Percentiles rank a stretch among this genome's conserved stretches.
Evolutionary conservation across 345 rosid genomes (phyloP).

Genomic region (thale cress (Arabidopsis thaliana)): TAIR10.1 NC_003076.8:4283501-4284000

Average conservation of each 20-base stretch:
- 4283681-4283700: neutral
- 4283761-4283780: neutral
- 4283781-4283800: neutral
- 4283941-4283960: slow-evolving; percentile 53
- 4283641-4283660: neutral
- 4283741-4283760: neutral
- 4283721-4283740: neutral
- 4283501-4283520: too few species aligned
- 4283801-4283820: slow-evolving; percentile 63
- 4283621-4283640: slow-evolving; percentile 21
- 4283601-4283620: slow-evolving; percentile 14
- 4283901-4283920: slow-evolving; percentile 60
- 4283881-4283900: slow-evolving; percentile 61
- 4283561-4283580: too few species aligned
- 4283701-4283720: neutral
- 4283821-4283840: slow-evolving; percentile 66
- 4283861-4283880: slow-evolving; percentile 60
- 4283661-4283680: neutral
- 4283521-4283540: too few species aligned
- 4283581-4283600: too few species aligned
- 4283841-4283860: slow-evolving; percentile 65
- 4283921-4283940: slow-evolving; percentile 65
- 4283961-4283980: slow-evolving; percentile 59
- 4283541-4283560: too few species aligned
- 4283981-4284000: slow-evolving; percentile 67